Base-by-base conservation (phyloP, 176 grass and related monocot genomes). In the Calamus simplicifolius region DNA sequence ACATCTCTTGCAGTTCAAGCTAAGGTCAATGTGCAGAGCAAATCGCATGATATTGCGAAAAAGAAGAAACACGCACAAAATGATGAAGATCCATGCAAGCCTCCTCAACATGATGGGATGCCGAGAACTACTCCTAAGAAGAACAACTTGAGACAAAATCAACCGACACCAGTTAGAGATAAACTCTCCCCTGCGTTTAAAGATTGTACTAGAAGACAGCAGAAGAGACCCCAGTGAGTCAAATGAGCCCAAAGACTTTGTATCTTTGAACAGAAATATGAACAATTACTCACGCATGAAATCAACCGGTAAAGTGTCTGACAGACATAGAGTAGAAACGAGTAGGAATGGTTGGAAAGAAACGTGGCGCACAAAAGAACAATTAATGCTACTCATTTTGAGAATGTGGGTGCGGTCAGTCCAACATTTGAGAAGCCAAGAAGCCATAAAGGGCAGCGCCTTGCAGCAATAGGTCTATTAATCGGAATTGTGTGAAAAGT, bases 141-240 rank as follows among this genome's bases (percentile, higher is more conserved):
- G 66, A 89, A 87, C 52, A 80, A 77, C 63, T 77, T 77, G 64
- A 90, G 79, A 77, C 83, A 77, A 71, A 90, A 88, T 68, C 50
- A 65, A 49, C 35, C 35, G 1, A 2, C 35, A 43, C 35, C 51
- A 16, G 19, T 52, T 4, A 65, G 14, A 52, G 49, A 65, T 12
- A 65, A 27, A 29, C 21, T 51, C 12, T 48, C 62, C 26, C 28
- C 51, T 52, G 62, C 48, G 13, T 51, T 49, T 49, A 65, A 27
- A 14, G 49, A 51, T 16, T 52, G 25, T 65, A 27, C 19, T 27
- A 51, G 23, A 27, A 29, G 27, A 25, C 62, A 52, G 13, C 5
- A 17, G 48, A 51, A 65, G 16, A 52, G 62, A 51, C 27, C 25
- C 25, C 5, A n/a, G 29, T 65, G 38, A 51, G 23, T 51, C 27